These are phyloP conservation scores for Pichiaceae sp. DNA, from an alignment of 1,139 yeast species.

Conservation along the genomic window DNA sequence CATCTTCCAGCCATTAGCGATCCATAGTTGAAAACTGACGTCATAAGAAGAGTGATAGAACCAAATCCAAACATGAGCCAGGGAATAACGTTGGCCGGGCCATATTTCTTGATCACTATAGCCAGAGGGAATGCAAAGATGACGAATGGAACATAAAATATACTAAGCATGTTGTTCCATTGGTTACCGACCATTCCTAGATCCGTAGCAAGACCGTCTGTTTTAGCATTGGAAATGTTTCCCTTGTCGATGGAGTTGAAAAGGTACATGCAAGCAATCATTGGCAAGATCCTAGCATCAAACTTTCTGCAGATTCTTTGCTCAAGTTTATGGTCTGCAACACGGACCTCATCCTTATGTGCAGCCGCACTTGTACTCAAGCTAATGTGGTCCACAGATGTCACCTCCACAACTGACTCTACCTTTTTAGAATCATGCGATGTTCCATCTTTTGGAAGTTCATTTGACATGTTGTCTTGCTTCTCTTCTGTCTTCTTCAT, in stretches of 20 bases:
- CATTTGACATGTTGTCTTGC: too few relatives aligned
- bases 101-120: constrained; percentile 31
- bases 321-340: constrained; percentile 9
- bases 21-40: constrained; percentile 38
- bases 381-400: neutral
- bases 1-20: constrained; percentile 43
- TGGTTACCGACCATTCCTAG: constrained; percentile 38
- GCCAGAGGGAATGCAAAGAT: constrained; percentile 48
- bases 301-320: constrained; percentile 27
- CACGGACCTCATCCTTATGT: neutral
- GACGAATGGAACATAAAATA: constrained; percentile 49
- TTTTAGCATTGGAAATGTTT: constrained; percentile 53
- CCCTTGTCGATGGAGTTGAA: constrained; percentile 40
- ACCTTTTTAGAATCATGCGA: neutral
- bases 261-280: constrained; percentile 15
- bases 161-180: constrained; percentile 45
- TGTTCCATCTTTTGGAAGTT: too few relatives aligned
- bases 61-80: constrained; percentile 15
- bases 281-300: constrained; percentile 26
- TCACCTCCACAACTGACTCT: constrained; percentile 5
- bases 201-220: constrained; percentile 49
- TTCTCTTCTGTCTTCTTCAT: too few relatives aligned
- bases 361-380: neutral
- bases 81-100: constrained; percentile 16
- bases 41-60: constrained; percentile 28